Evolutionary conservation across 2,329 filamentous ascomycete genomes (phyloP).

Genomic region (Parasarocladium wereldwijsianum): DNA sequence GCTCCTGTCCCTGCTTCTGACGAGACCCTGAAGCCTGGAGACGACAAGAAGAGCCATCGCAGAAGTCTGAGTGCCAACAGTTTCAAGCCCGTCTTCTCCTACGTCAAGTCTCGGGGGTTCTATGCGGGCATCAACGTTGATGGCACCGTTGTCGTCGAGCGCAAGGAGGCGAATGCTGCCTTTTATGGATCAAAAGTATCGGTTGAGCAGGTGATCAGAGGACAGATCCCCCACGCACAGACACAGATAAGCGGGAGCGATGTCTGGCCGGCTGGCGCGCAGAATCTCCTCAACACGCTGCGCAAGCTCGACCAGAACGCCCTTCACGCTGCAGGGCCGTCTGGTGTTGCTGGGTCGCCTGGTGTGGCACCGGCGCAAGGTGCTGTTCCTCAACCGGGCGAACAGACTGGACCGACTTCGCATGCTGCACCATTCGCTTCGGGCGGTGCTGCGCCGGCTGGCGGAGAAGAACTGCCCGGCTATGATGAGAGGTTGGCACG

Average conservation of each 20-base stretch:
- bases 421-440: background rate
- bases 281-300: conserved; percentile 9
- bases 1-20: background rate
- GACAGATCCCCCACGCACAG: conserved; percentile 17
- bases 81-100: conserved; percentile 37
- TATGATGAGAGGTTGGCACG: conserved; percentile 4
- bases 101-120: conserved; percentile 79
- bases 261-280: conserved; percentile 19
- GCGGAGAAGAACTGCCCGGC: background rate
- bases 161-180: conserved; percentile 73
- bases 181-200: conserved; percentile 58
- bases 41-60: conserved; percentile 14
- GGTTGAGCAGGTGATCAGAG: conserved; percentile 32
- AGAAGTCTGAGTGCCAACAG: conserved; percentile 15
- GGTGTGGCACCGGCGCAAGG: background rate
- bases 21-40: conserved; percentile 2
- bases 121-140: conserved; percentile 81
- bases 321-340: background rate
- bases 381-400: background rate
- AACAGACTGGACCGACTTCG: background rate
- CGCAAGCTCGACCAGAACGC: background rate
- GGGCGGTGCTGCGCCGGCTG: no score
- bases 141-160: conserved; percentile 73
- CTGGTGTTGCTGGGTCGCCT: conserved; percentile 1
- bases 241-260: conserved; percentile 8